A percentile compares a stretch with the other conserved stretches of the same genome.
phyloP scores from a whole-genome alignment of 495 filamentous ascomycete genomes.

The Talaromyces borbonicus region DNA sequence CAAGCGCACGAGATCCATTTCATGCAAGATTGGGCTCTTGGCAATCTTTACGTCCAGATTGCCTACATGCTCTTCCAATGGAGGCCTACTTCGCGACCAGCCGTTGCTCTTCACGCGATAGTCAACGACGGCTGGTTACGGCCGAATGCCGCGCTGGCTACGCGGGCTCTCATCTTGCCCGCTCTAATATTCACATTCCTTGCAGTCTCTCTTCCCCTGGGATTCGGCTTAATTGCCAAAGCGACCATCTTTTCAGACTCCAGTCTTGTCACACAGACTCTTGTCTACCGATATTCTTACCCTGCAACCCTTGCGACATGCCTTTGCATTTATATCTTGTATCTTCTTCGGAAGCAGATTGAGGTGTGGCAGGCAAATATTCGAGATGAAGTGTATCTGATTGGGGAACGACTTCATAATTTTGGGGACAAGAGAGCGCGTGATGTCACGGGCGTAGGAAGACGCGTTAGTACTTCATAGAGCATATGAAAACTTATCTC shows the following conservation, averaged over 20 bases:
- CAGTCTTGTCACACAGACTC: slow-evolving; percentile 35
- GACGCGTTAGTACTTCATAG: slow-evolving; percentile 30
- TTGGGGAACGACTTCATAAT: slow-evolving; percentile 89
- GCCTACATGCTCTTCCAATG: slow-evolving; percentile 60
- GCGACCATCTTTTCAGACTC: slow-evolving; percentile 30
- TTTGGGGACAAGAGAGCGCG: slow-evolving; percentile 55
- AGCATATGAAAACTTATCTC: too few relatives aligned
- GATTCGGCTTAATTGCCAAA: slow-evolving; percentile 35
- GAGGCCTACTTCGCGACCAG: slow-evolving; percentile 54
- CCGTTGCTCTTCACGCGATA: slow-evolving; percentile 63
- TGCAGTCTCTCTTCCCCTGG: slow-evolving; percentile 51
- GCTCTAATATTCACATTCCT: slow-evolving; percentile 44
- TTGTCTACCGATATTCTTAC: slow-evolving; percentile 66
- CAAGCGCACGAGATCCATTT: slow-evolving; percentile 70
- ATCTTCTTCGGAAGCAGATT: slow-evolving; percentile 41
- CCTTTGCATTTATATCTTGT: slow-evolving; percentile 29
- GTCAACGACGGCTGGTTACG: slow-evolving; percentile 71
- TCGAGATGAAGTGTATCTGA: slow-evolving; percentile 89
- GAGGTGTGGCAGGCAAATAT: slow-evolving; percentile 74
- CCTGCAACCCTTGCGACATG: slow-evolving; percentile 45
- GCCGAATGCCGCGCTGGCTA: slow-evolving; percentile 69
- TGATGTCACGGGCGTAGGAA: slow-evolving; percentile 29
- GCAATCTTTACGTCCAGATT: slow-evolving; percentile 85
- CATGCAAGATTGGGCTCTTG: slow-evolving; percentile 89
- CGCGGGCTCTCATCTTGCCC: slow-evolving; percentile 73